Evolutionary conservation across 345 rosid genomes (phyloP).

Genomic region (Rhodamnia argentea): DNA sequence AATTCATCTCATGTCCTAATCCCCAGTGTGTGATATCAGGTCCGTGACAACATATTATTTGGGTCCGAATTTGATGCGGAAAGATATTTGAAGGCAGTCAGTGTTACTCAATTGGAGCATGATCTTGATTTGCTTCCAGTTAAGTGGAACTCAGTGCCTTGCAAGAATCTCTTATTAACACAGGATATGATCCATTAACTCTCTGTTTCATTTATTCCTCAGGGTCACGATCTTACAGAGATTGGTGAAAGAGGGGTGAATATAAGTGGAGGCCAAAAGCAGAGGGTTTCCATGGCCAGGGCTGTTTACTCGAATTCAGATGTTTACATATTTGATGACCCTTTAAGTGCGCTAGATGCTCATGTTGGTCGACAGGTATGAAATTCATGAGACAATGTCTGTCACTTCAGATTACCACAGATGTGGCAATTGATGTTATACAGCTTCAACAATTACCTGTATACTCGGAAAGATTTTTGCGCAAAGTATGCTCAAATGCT

Average conservation of each 20-base stretch:
- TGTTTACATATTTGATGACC: constrained; percentile 92
- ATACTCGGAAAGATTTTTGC: not conserved
- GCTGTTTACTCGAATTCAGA: constrained; percentile 92
- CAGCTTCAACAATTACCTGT: not conserved
- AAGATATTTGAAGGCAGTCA: constrained; percentile 68
- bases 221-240: constrained; percentile 95
- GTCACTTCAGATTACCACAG: not conserved
- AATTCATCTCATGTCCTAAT: not conserved
- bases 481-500: not conserved
- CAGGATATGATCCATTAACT: not conserved
- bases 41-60: constrained; percentile 81
- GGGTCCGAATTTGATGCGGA: constrained; percentile 60
- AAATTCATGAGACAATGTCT: not conserved
- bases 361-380: constrained; percentile 84
- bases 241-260: constrained; percentile 99
- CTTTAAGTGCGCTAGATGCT: constrained; percentile 96
- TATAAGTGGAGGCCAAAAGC: constrained; percentile 98
- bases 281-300: constrained; percentile 97
- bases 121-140: constrained; percentile 89
- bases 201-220: not conserved
- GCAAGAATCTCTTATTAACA: not conserved
- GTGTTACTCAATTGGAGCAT: constrained; percentile 67
- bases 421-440: not conserved
- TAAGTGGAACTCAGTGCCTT: constrained; percentile 18
- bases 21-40: constrained; percentile 25